These are phyloP conservation scores for Pisolithus thermaeus DNA, from an alignment of 1,284 basidiomycete species.

Conservation along the genomic window DNA sequence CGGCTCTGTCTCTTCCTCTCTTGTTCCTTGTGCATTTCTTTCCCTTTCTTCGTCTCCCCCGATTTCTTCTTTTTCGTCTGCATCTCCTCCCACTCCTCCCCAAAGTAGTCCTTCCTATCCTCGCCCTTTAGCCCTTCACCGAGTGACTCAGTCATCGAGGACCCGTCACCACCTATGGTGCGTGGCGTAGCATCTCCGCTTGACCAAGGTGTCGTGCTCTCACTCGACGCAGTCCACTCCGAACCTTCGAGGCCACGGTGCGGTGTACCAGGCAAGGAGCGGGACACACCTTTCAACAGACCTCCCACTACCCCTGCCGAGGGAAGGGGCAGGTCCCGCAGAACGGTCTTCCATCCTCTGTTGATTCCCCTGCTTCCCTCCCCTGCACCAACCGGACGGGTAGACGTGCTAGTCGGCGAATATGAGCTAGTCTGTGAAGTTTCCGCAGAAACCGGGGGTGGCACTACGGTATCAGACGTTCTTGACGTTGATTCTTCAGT, in stretches of 20 bases:
- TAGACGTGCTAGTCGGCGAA: background rate
- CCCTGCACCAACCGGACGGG: background rate
- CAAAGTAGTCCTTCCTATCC: conserved; percentile 25
- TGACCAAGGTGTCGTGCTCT: conserved; percentile 4
- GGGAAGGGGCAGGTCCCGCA: conserved; percentile 20
- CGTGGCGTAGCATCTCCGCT: background rate
- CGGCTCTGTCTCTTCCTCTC: conserved; percentile 29
- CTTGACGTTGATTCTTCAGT: background rate
- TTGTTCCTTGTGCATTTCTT: conserved; percentile 33
- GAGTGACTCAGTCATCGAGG: conserved; percentile 10
- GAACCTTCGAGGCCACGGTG: conserved; percentile 5
- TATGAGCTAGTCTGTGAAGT: background rate
- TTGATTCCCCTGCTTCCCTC: conserved; percentile 12
- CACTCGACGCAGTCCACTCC: conserved; percentile 7
- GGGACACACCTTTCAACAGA: conserved; percentile 12
- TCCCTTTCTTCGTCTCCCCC: conserved; percentile 23
- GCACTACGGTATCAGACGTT: background rate
- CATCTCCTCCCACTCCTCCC: conserved; percentile 14
- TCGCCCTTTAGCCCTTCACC: conserved; percentile 15
- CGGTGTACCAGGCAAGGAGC: conserved; percentile 13
- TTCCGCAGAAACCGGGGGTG: background rate
- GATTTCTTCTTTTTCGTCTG: conserved; percentile 21
- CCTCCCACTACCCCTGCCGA: conserved; percentile 4
- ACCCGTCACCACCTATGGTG: background rate
- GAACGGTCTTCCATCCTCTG: conserved; percentile 18